Conservation (phyloP, 495 filamentous ascomycete genomes). For the Tetracladium marchalianum region DNA sequence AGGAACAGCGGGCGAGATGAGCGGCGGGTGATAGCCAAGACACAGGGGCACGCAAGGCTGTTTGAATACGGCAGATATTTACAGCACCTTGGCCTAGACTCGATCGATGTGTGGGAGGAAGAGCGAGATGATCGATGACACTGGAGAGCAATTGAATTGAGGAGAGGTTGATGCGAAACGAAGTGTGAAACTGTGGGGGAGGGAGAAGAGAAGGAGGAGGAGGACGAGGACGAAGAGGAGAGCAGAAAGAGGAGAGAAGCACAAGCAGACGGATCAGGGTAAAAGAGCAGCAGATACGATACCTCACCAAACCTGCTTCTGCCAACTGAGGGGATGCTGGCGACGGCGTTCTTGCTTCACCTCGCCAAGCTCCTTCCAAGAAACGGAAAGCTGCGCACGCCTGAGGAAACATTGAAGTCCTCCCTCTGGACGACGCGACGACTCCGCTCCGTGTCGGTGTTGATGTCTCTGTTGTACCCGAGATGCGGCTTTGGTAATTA, state of each 20-base stretch:
- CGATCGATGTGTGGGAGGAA: background rate
- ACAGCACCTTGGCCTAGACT: background rate
- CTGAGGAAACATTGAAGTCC: too few species aligned
- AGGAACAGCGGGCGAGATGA: background rate
- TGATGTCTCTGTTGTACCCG: too few species aligned
- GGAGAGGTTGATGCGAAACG: too few species aligned
- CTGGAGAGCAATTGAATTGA: too few species aligned
- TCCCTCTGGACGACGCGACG: too few species aligned
- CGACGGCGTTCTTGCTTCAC: background rate
- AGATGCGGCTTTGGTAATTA: too few species aligned
- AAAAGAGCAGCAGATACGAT: too few species aligned
- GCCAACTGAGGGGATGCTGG: background rate
- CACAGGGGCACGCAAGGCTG: too few species aligned
- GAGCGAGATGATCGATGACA: too few species aligned
- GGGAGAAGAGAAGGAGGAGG: background rate
- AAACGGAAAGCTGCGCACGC: too few species aligned
- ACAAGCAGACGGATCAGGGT: background rate
- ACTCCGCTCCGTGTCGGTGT: too few species aligned
- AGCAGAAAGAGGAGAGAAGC: background rate
- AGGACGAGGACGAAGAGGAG: background rate
- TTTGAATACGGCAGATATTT: background rate
- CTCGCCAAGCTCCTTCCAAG: too few species aligned
- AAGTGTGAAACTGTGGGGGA: constrained; percentile 6
- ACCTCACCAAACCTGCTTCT: background rate
- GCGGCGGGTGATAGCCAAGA: background rate